Evolutionary conservation across 2,329 filamentous ascomycete genomes (phyloP).

Genomic region (Aspergillus floridensis): DNA sequence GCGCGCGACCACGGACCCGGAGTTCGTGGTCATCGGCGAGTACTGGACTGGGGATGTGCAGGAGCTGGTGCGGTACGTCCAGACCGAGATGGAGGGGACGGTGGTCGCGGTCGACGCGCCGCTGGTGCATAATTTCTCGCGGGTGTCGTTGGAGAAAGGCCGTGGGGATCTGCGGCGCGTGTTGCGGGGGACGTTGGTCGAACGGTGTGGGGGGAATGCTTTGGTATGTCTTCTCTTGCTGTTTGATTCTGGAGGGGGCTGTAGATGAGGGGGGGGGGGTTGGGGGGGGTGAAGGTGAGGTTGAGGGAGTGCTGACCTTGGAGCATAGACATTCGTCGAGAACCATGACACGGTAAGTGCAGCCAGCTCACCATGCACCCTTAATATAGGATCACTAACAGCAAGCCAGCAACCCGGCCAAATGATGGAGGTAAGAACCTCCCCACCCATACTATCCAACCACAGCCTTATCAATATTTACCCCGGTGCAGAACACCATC

Average conservation of each 20-base stretch:
- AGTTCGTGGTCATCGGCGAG: constrained; percentile 67
- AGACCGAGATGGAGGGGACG: constrained; percentile 54
- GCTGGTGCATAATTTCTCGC: constrained; percentile 55
- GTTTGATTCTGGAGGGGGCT: not conserved
- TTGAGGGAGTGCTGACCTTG: constrained; percentile 2
- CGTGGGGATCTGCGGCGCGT: constrained; percentile 61
- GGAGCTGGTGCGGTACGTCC: constrained; percentile 57
- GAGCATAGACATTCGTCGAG: constrained; percentile 65
- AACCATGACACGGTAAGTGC: constrained; percentile 64
- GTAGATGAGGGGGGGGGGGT: too few species aligned
- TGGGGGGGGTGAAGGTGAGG: too few species aligned
- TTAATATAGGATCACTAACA: not conserved
- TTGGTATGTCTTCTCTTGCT: constrained; percentile 44
- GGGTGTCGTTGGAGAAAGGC: constrained; percentile 54
- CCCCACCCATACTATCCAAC: too few species aligned
- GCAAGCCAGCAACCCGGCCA: constrained; percentile 13
- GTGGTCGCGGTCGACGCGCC: constrained; percentile 66
- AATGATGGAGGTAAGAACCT: constrained; percentile 31
- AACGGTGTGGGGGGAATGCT: constrained; percentile 53
- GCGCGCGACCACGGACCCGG: constrained; percentile 49
- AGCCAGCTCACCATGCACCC: too few species aligned
- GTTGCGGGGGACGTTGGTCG: constrained; percentile 60
- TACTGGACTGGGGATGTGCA: constrained; percentile 63
- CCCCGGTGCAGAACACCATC: not conserved
- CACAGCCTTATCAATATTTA: not conserved